Evolutionary conservation across 2,329 filamentous ascomycete genomes (phyloP), one percentile per base, ranked within the genome.

Genomic region (Rhinocladiella similis): DNA sequence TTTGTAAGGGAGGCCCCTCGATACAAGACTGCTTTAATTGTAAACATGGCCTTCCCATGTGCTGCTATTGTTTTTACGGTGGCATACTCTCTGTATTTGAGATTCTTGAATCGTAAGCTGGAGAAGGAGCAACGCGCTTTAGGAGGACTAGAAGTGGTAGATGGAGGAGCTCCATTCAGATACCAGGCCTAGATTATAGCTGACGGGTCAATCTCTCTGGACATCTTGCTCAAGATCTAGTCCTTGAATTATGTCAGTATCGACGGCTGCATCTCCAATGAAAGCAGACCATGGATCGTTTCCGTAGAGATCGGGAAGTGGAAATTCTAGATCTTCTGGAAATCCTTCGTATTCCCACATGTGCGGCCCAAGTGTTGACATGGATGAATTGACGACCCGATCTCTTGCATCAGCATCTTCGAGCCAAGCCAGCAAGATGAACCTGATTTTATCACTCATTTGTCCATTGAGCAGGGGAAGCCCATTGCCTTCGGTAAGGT

Each of bases 371-470:
- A 25, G 22, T 25, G 22, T 25, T 25, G 22, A 25, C 35, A 52
- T 52, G 16, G 50, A 52, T 2, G 50, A 46, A 16, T 25, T 43
- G 7, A 52, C 18, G 7, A 52, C 50, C n/a, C 50, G 36, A 9
- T 52, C 41, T 16, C 50, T 39, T 9, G 36, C 50, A 29, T 45
- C 50, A 16, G 22, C 45, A 29, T 52, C 50, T 46, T 52, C 50
- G 38, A 52, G 50, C n/a, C 36, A 52, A 5, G 50, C 36, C 36
- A 45, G 20, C 3, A 52, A 39, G 19, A 46, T 20, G 25, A 52
- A 52, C 22, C 50, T 19, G 36, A 52, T 43, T 27, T 52, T 52
- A 22, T 52, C 50, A 29, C 16, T 46, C n/a, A 52, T 43, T 2
- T 27, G 14, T 46, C 45, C 36, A 29, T 52, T 52, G 36, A 52